Evolutionary conservation across 2,329 filamentous ascomycete genomes (phyloP).

Genomic region (Exophiala oligosperma): DNA sequence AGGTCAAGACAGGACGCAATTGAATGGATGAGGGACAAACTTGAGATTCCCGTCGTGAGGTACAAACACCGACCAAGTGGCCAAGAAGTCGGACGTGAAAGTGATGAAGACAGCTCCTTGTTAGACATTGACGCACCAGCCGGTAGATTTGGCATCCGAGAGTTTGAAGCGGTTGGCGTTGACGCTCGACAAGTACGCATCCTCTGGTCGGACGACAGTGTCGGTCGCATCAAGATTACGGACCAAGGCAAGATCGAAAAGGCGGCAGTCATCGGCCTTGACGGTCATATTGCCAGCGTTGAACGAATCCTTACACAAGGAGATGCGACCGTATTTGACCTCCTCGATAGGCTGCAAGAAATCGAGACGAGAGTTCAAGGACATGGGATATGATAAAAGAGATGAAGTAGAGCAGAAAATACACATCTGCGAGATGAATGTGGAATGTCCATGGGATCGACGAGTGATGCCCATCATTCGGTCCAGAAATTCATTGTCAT

Average conservation of each 20-base stretch:
- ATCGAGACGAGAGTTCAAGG: not conserved
- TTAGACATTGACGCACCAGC: not conserved
- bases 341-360: not conserved
- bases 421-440: too few relatives aligned
- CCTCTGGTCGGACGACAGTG: slow-evolving; percentile 45
- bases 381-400: too few relatives aligned
- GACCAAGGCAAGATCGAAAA: slow-evolving; percentile 42
- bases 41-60: slow-evolving; percentile 13
- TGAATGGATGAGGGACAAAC: slow-evolving; percentile 25
- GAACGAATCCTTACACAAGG: not conserved
- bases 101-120: not conserved
- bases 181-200: slow-evolving; percentile 45
- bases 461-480: too few relatives aligned
- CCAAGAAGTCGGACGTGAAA: not conserved
- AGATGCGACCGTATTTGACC: not conserved
- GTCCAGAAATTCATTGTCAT: too few relatives aligned
- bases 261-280: slow-evolving; percentile 42
- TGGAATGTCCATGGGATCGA: too few relatives aligned
- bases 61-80: slow-evolving; percentile 13
- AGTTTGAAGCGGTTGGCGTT: slow-evolving; percentile 36
- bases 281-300: slow-evolving; percentile 1
- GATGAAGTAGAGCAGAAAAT: too few relatives aligned
- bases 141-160: slow-evolving; percentile 37
- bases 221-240: slow-evolving; percentile 45
- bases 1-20: slow-evolving; percentile 42